These are phyloP conservation scores for Penicillium sp. DNA, from an alignment of 2,329 filamentous ascomycete species.

Conservation along the genomic window DNA sequence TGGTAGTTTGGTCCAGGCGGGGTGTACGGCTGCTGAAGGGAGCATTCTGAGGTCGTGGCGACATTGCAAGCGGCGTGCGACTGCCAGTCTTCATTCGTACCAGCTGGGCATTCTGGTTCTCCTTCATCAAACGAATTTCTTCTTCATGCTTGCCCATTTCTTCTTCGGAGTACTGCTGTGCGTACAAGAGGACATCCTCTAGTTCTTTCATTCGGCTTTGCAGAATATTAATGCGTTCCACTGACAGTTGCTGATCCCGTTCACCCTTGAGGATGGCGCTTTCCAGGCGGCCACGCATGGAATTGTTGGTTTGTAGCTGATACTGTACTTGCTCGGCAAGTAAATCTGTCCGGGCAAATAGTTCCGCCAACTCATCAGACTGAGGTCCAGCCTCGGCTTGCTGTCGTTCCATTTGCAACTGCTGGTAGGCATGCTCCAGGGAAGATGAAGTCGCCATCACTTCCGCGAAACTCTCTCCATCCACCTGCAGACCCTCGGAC, in stretches of 20 bases:
- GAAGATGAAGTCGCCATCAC: conserved; percentile 69
- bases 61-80: conserved; percentile 51
- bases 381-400: conserved; percentile 71
- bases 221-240: conserved; percentile 79
- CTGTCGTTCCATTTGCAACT: conserved; percentile 71
- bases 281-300: conserved; percentile 74
- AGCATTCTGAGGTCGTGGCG: conserved; percentile 64
- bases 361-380: conserved; percentile 71
- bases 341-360: conserved; percentile 77
- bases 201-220: conserved; percentile 78
- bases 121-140: conserved; percentile 74
- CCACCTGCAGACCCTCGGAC: conserved; percentile 61
- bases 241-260: conserved; percentile 77
- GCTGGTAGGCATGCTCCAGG: conserved; percentile 73
- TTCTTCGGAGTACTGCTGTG: conserved; percentile 86
- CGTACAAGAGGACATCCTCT: conserved; percentile 80
- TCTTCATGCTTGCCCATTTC: conserved; percentile 83
- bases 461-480: conserved; percentile 46
- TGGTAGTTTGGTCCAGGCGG: conserved; percentile 64
- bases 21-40: conserved; percentile 65
- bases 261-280: conserved; percentile 84
- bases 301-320: conserved; percentile 78
- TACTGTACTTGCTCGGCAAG: conserved; percentile 77
- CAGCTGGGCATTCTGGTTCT: conserved; percentile 76
- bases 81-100: conserved; percentile 67